These are phyloP conservation scores for Hanseniaspora clermontiae DNA, from an alignment of 805 yeast genomes.

Conservation along the genomic window DNA sequence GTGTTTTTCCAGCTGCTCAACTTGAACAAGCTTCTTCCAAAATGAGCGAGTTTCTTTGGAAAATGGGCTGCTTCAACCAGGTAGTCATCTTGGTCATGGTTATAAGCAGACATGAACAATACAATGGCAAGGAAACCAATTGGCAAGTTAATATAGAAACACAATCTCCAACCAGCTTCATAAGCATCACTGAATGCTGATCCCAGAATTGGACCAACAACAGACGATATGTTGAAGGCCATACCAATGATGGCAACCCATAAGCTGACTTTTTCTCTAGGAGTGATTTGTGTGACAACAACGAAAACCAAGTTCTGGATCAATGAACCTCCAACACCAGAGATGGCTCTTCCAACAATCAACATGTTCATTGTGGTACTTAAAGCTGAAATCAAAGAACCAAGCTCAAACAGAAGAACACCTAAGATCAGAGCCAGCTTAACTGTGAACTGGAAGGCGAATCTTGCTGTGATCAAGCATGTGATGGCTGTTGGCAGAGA, in stretches of 20 bases:
- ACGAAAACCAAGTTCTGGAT: slow-evolving; percentile 45
- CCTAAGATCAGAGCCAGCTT: slow-evolving; percentile 34
- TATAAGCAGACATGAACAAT: slow-evolving; percentile 16
- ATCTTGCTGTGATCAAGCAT: slow-evolving; percentile 45
- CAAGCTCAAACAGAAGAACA: slow-evolving; percentile 45
- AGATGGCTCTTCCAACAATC: slow-evolving; percentile 58
- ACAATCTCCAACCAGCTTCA: slow-evolving; percentile 61
- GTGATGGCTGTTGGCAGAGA: slow-evolving; percentile 42
- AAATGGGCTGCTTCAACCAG: background rate
- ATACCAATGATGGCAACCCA: slow-evolving; percentile 20
- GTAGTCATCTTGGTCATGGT: slow-evolving; percentile 11
- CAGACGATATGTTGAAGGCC: slow-evolving; percentile 39
- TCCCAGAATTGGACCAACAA: slow-evolving; percentile 52
- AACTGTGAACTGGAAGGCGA: slow-evolving; percentile 47
- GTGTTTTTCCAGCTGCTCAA: background rate
- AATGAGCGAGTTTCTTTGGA: background rate
- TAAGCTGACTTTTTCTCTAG: slow-evolving; percentile 21
- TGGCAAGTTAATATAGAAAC: slow-evolving; percentile 59
- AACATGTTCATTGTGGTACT: slow-evolving; percentile 45
- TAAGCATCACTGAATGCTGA: slow-evolving; percentile 43
- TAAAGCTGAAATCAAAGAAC: slow-evolving; percentile 48
- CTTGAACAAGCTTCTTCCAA: background rate
- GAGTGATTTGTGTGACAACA: slow-evolving; percentile 33
- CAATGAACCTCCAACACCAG: slow-evolving; percentile 65
- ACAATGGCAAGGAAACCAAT: slow-evolving; percentile 37